A percentile compares a stretch with the other conserved stretches of the same genome.
These are phyloP conservation scores for Datura wrightii DNA, from an alignment of 257 asterid species.

Conservation along the genomic window DNA sequence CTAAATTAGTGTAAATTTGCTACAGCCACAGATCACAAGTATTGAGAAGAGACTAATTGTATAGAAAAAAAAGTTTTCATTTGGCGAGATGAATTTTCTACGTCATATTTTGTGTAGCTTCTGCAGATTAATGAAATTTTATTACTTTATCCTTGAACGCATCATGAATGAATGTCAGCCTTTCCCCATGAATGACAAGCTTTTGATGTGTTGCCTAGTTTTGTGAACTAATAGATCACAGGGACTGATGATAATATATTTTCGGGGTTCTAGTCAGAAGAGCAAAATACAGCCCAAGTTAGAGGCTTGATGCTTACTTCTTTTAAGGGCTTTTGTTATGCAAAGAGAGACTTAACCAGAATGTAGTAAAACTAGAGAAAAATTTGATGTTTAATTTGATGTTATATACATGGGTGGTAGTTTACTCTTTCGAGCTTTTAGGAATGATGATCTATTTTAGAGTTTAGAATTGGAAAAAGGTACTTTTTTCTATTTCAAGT, in stretches of 20 bases:
- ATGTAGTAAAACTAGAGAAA: conserved; percentile 23
- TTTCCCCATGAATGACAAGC: neutral
- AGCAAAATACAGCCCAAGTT: neutral
- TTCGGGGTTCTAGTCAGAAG: no score
- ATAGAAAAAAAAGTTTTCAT: no score
- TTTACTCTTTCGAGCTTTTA: neutral
- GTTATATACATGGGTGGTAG: neutral
- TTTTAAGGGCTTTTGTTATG: neutral
- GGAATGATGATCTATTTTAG: conserved; percentile 1
- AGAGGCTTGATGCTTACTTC: neutral
- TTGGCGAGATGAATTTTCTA: no score
- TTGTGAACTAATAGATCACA: neutral
- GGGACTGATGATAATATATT: neutral
- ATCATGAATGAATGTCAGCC: conserved; percentile 25
- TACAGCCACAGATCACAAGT: no score
- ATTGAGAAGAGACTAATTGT: no score
- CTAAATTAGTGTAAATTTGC: no score
- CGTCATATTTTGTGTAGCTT: no score
- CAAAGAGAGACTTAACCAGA: conserved; percentile 1
- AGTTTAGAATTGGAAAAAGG: neutral
- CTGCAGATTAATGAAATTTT: no score
- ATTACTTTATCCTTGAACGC: conserved; percentile 55
- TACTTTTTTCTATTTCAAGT: neutral
- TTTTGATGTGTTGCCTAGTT: neutral
- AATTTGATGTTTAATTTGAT: neutral